Base-by-base conservation (phyloP, 75 land plant species). In the Ceratopteris richardii region DNA sequence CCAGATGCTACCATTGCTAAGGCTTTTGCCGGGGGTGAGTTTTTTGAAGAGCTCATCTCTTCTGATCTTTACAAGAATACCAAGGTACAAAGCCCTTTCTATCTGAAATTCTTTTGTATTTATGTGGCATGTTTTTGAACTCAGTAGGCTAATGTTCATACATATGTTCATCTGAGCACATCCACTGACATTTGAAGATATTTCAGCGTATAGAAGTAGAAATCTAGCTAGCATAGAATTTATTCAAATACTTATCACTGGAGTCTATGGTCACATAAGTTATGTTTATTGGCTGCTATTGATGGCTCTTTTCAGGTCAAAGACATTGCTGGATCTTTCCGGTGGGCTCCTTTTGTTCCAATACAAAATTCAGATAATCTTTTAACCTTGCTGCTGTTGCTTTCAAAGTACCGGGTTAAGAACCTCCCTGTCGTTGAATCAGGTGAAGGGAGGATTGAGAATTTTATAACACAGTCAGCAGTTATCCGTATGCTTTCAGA, bases 321-420 rank as follows among this genome's bases (percentile, higher is more conserved):
- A 40, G 96, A 90, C 54, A 86, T 90, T 40, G 63, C 83, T 41
- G 96, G 96, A 56, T 83, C 91, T 23, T 90, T 83, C 36, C 83
- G 96, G 22, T 90, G 96, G 96, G 91, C 96, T 1, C 96, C 96
- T 25, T 90, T 90, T 64, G 72, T 90, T 58, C 85, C 96, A 17
- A 37, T 90, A 54, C 79, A 83, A 66, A 72, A 52, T 14, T 73
- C 80, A 2, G 90, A 90, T 68, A 66, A 80, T 27, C 76, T 90
- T 36, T 66, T 90, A 56, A 86, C 96, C 14, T 72, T 90, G 80
- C 70, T 90, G 7, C 65, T 90, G 56, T 72, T 90, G 20, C 70
- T 90, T 14, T 90, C 96, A 2, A 86, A 90, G 51, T 86, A 90
- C 58, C 82, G 83, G 43, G 80, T 90, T 80, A 90, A 90, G 70